Evolutionary conservation across 129 eudicot genomes (phyloP), one percentile per base, ranked within the genome.

Genomic region (Saussurea involucrata): DNA sequence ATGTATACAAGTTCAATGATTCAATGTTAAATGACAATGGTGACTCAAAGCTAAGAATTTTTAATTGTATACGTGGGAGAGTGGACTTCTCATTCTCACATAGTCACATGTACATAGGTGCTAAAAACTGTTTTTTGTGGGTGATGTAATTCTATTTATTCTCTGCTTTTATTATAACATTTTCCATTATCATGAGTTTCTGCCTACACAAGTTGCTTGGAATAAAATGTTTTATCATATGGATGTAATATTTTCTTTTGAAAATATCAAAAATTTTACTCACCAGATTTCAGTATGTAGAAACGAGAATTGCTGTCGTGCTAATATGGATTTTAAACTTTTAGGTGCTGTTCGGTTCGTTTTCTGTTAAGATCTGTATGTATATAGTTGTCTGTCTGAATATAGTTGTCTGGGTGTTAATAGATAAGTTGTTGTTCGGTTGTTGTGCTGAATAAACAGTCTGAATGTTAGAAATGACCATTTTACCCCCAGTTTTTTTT

Each of bases 271-370:
- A 22, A 21, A 1, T 12, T 24, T 61, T 37, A 17, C 11, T 63
- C 10, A 17, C 22, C 61, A 17, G 61, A 53, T 53, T 53, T 6
- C 70, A 53, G n/a, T 22, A 34, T 3, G 25, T 60, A 34, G 57
- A 4, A 21, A 73, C 24, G 21, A 32, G 8, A 74, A 37, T 12
- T 24, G 63, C n/a, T 63, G 4, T 37, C 40, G 63, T 75, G 63
- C 12, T n/a, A 64, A 11, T 75, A 25, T 75, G 79, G 44, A 57
- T 57, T 75, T 64, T 75, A 17, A 63, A 44, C 71, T 63, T 64
- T 34, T 34, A 36, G 61, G n/a, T 28, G 36, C 3, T 25, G n/a
- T n/a, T n/a, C n/a, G n/a, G n/a, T n/a, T n/a, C n/a, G n/a, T n/a
- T n/a, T n/a, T n/a, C n/a, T n/a, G n/a, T n/a, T n/a, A n/a, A n/a